Percentiles rank a stretch among this genome's conserved stretches.
Evolutionary conservation across 1,139 yeast genomes (phyloP).

Genomic region (Lodderomyces metapsilosis): DNA sequence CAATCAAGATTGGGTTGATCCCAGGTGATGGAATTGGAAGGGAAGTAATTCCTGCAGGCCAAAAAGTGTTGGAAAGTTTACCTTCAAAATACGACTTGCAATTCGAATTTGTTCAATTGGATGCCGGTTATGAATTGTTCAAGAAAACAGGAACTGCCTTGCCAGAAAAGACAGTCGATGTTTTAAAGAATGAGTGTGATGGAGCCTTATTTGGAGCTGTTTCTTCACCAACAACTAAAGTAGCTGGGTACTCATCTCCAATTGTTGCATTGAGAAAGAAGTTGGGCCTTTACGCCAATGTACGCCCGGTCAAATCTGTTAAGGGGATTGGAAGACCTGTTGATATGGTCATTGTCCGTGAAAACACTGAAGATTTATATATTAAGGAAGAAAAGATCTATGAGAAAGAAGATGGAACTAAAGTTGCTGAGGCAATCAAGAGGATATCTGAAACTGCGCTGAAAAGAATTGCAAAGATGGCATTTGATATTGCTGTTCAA

Average conservation of each 20-base stretch:
- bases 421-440: constrained; percentile 96
- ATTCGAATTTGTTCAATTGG: constrained; percentile 81
- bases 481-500: constrained; percentile 87
- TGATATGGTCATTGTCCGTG: constrained; percentile 97
- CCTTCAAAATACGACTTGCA: constrained; percentile 72
- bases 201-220: constrained; percentile 99
- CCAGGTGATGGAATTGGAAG: constrained; percentile 99
- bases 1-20: constrained; percentile 58
- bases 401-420: constrained; percentile 67
- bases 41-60: constrained; percentile 96
- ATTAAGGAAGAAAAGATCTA: constrained; percentile 86
- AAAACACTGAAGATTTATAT: constrained; percentile 95
- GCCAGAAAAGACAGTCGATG: constrained; percentile 86
- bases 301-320: constrained; percentile 95
- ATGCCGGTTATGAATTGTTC: constrained; percentile 94
- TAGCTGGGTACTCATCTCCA: constrained; percentile 95
- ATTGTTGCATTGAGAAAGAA: constrained; percentile 96
- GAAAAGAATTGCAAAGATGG: constrained; percentile 82
- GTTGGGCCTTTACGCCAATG: constrained; percentile 92
- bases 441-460: constrained; percentile 91
- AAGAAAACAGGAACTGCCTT: constrained; percentile 91
- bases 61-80: constrained; percentile 76
- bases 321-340: constrained; percentile 82
- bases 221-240: constrained; percentile 90
- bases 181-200: constrained; percentile 80